Evolutionary conservation across 371 early-diverging fungal genomes (phyloP).

Genomic region (Coemansia sp.): DNA sequence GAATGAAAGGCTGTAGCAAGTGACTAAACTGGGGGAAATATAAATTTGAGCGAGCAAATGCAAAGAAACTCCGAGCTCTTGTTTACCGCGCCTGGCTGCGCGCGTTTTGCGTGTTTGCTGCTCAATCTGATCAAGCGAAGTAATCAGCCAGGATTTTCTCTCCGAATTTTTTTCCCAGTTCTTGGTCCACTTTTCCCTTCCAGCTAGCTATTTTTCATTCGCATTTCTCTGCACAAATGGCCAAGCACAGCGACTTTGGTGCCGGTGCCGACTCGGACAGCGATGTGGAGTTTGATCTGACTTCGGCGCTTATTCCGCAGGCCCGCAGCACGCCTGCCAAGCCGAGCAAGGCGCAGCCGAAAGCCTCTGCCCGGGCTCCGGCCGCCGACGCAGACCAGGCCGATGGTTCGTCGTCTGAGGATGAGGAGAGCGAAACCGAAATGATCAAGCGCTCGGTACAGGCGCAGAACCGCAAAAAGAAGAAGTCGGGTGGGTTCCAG

Average conservation of each 20-base stretch:
- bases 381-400: neutral
- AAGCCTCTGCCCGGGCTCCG: neutral
- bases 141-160: neutral
- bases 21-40: neutral
- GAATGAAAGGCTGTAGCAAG: too few species aligned
- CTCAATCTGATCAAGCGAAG: neutral
- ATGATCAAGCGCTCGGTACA: conserved; percentile 40
- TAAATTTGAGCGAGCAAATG: neutral
- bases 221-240: neutral
- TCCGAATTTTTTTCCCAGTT: conserved; percentile 9
- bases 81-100: too few species aligned
- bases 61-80: neutral
- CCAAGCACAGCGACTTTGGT: neutral
- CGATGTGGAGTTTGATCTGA: conserved; percentile 48
- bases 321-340: conserved; percentile 11
- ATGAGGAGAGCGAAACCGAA: conserved; percentile 31
- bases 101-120: neutral
- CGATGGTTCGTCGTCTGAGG: neutral
- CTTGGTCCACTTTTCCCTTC: neutral
- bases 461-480: conserved; percentile 76
- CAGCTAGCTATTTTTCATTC: neutral
- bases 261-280: conserved; percentile 31
- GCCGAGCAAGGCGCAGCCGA: neutral
- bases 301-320: conserved; percentile 46
- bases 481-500: conserved; percentile 95